Conservation (phyloP, 2,329 filamentous ascomycete species). For the Davidsoniella neocaledoniae region DNA sequence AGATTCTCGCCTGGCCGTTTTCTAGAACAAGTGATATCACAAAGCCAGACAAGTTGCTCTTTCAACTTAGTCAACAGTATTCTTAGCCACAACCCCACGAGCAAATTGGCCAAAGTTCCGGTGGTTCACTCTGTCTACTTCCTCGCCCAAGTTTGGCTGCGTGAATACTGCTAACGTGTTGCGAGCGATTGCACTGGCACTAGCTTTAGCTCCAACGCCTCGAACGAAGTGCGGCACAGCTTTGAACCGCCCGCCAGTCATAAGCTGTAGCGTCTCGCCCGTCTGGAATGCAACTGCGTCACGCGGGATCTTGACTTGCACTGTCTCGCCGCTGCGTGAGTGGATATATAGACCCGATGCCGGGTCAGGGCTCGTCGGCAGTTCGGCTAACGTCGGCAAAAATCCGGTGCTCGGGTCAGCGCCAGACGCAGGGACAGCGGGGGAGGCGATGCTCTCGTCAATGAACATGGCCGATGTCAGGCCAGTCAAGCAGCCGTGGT, state of each 20-base stretch:
- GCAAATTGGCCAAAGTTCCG: constrained; percentile 65
- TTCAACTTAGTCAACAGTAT: constrained; percentile 29
- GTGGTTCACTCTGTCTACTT: constrained; percentile 51
- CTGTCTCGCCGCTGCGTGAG: constrained; percentile 61
- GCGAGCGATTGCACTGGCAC: constrained; percentile 42
- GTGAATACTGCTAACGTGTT: constrained; percentile 96
- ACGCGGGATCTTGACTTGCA: constrained; percentile 82
- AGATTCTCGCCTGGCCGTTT: too few relatives aligned
- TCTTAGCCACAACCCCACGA: constrained; percentile 40
- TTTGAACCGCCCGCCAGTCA: constrained; percentile 79
- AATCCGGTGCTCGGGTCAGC: constrained; percentile 16
- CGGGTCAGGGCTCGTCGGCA: constrained; percentile 62
- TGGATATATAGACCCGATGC: constrained; percentile 85
- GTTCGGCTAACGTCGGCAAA: constrained; percentile 45
- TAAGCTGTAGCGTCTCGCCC: constrained; percentile 76
- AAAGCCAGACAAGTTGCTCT: too few relatives aligned
- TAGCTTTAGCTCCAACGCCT: constrained; percentile 44
- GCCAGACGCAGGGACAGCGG: constrained; percentile 20
- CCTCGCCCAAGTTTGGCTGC: constrained; percentile 77
- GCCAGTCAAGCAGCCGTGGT: constrained; percentile 87
- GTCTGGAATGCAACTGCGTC: constrained; percentile 95
- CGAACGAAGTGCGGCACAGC: constrained; percentile 93
- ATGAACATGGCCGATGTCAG: constrained; percentile 94
- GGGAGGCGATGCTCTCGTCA: constrained; percentile 44
- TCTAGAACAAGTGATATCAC: too few relatives aligned